Conservation (phyloP, 2,329 filamentous ascomycete species). For the Aspergillus sp. region DNA sequence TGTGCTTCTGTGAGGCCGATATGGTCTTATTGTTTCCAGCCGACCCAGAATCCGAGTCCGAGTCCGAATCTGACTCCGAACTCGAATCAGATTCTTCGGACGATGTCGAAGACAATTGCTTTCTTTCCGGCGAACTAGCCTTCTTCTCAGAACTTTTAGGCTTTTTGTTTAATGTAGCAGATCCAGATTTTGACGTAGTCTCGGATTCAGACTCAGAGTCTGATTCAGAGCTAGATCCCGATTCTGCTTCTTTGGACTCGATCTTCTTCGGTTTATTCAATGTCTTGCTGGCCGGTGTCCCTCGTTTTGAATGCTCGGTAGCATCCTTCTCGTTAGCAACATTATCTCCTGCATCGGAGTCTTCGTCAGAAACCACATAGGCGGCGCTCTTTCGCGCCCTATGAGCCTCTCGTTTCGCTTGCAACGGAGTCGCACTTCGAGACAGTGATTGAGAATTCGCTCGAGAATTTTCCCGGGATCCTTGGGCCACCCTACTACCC, state of each 20-base stretch:
- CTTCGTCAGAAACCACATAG: conserved; percentile 11
- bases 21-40: neutral
- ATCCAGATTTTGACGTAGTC: neutral
- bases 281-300: neutral
- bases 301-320: neutral
- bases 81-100: neutral
- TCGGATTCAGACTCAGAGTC: neutral
- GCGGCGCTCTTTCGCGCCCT: conserved; percentile 5
- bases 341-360: neutral
- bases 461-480: neutral
- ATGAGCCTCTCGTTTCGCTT: neutral
- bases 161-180: neutral
- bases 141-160: neutral
- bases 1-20: neutral
- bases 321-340: neutral
- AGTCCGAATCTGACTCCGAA: neutral
- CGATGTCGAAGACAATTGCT: neutral
- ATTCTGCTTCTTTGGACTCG: neutral
- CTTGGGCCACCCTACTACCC: neutral
- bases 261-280: neutral
- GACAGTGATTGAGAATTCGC: neutral
- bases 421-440: neutral
- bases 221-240: neutral
- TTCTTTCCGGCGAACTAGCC: neutral
- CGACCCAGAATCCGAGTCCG: neutral